A percentile compares a stretch with the other conserved stretches of the same genome.
Evolutionary conservation across 164 flowering plant species (phyloP).

Genomic region (Kingdonia uniflora): DNA sequence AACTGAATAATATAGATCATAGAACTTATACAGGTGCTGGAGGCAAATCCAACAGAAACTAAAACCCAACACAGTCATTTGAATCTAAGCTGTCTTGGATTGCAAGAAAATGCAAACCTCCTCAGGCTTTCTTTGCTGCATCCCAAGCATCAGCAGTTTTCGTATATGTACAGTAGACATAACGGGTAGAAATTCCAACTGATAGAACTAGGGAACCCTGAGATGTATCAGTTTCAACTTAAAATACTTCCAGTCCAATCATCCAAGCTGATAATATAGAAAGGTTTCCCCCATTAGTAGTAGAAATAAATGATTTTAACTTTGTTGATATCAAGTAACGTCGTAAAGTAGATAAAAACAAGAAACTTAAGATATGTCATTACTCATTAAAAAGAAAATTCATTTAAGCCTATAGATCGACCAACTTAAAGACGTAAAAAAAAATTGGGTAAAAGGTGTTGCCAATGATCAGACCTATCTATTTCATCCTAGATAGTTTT

Average conservation of each 20-base stretch:
- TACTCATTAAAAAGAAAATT: background rate
- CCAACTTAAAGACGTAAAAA: background rate
- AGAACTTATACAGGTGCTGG: constrained; percentile 71
- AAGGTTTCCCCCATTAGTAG: no score
- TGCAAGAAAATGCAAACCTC: constrained; percentile 94
- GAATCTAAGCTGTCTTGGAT: constrained; percentile 83
- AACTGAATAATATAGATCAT: background rate
- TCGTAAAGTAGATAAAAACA: no score
- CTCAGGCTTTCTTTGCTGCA: constrained; percentile 83
- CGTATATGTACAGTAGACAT: constrained; percentile 66
- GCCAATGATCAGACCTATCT: no score
- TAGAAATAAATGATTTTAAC: no score
- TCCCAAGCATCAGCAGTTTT: constrained; percentile 94
- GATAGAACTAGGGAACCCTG: constrained; percentile 64
- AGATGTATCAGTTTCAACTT: constrained; percentile 62
- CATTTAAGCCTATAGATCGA: background rate
- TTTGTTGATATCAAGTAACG: no score
- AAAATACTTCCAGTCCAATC: constrained; percentile 84
- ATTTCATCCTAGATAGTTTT: no score
- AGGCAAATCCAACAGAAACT: constrained; percentile 90
- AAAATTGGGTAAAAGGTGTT: no score
- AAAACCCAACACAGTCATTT: constrained; percentile 88
- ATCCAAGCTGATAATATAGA: constrained; percentile 99
- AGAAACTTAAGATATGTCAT: no score
- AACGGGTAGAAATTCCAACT: constrained; percentile 79